Evolutionary conservation across 2,329 filamentous ascomycete species (phyloP).

Genomic region (Cadophora sp.): DNA sequence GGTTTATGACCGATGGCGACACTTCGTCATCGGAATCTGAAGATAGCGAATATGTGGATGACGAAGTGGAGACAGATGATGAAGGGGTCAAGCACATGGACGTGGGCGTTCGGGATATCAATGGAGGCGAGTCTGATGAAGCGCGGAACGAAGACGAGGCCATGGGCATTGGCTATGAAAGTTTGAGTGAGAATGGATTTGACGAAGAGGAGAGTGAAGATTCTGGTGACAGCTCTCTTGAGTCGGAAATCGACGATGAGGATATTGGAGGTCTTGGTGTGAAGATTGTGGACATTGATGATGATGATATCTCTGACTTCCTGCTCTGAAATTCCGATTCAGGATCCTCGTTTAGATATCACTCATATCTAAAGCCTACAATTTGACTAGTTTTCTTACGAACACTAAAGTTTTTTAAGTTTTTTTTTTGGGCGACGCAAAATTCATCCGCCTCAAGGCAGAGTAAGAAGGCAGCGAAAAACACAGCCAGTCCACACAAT

Average conservation of each 20-base stretch:
- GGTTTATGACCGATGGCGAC: not conserved
- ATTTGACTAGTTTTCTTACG: constrained; percentile 1
- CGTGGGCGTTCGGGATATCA: not conserved
- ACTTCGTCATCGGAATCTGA: not conserved
- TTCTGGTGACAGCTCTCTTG: not conserved
- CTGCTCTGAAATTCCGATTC: constrained; percentile 11
- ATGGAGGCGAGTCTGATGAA: not conserved
- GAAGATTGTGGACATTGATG: constrained; percentile 2
- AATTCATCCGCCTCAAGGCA: not conserved
- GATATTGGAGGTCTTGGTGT: not conserved
- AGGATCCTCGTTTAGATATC: not conserved
- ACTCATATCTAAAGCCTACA: constrained; percentile 10
- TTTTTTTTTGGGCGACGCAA: not conserved
- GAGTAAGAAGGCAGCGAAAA: constrained; percentile 2
- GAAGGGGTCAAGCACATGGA: not conserved
- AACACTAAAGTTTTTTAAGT: constrained; percentile 10
- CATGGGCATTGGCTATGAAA: not conserved
- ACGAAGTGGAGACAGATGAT: not conserved
- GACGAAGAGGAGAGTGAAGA: not conserved
- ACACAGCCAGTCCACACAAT: not conserved
- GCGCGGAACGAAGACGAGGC: not conserved
- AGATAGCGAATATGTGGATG: constrained; percentile 6
- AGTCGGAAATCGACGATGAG: not conserved
- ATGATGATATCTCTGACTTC: constrained; percentile 9
- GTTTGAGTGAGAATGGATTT: constrained; percentile 1